These are phyloP conservation scores for Trametes cubensis DNA, from an alignment of 768 basidiomycete genomes.

Conservation along the genomic window DNA sequence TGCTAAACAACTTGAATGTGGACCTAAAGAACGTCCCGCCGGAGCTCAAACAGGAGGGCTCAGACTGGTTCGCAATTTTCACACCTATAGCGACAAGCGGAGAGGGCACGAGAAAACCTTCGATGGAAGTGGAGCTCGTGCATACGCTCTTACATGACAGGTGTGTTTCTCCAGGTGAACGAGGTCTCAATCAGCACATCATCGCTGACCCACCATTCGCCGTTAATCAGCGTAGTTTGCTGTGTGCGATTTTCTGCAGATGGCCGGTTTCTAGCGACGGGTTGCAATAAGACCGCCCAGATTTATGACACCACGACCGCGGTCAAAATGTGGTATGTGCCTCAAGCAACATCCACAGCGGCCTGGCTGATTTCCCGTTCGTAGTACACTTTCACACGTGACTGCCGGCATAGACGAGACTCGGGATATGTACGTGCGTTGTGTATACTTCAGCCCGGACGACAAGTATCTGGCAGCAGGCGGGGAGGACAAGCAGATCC, in stretches of 20 bases:
- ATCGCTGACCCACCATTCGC: no score
- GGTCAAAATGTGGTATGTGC: no score
- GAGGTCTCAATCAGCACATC: no score
- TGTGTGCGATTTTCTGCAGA: conserved; percentile 95
- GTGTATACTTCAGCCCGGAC: conserved; percentile 78
- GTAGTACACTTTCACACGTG: no score
- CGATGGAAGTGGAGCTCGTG: conserved; percentile 76
- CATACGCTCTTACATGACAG: conserved; percentile 92
- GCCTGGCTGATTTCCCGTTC: no score
- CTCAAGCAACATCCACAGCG: conserved; percentile 63
- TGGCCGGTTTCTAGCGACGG: conserved; percentile 90
- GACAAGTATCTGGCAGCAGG: conserved; percentile 74
- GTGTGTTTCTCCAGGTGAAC: conserved; percentile 44
- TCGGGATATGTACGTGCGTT: conserved; percentile 88
- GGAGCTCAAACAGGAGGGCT: conserved; percentile 71
- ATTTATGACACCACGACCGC: conserved; percentile 94
- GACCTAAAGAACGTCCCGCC: no score
- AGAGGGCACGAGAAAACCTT: conserved; percentile 49
- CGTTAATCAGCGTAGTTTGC: conserved; percentile 64
- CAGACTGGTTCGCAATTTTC: conserved; percentile 89
- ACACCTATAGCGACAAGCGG: conserved; percentile 47
- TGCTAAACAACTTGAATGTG: no score
- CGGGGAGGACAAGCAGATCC: conserved; percentile 90
- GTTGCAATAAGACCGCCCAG: conserved; percentile 96
- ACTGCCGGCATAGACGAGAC: conserved; percentile 81